phyloP scores from a whole-genome alignment of 345 rosid genomes.

The Populus euphratica region DNA sequence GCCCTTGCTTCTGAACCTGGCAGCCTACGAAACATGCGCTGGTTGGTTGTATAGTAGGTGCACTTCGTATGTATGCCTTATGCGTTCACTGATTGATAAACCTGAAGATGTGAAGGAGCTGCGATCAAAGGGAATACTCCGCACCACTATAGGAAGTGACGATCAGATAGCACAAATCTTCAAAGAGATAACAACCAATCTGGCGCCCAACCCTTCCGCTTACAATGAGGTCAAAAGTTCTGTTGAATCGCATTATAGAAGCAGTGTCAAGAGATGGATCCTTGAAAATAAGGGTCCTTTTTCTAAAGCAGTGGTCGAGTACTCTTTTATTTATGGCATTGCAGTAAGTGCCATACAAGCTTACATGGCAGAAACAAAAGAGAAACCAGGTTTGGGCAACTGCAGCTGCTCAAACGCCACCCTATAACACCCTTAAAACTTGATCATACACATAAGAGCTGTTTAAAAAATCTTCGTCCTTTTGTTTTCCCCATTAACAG shows the following conservation, averaged over 20 bases:
- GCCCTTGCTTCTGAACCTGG: constrained; percentile 19
- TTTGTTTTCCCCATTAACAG: too few relatives aligned
- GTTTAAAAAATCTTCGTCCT: too few relatives aligned
- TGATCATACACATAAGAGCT: too few relatives aligned
- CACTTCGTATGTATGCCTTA: constrained; percentile 14
- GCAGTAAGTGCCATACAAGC: too few relatives aligned
- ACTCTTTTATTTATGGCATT: too few relatives aligned
- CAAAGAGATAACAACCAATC: constrained; percentile 3
- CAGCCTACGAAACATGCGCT: constrained; percentile 21
- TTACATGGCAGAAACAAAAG: too few relatives aligned
- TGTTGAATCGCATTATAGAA: constrained; percentile 1
- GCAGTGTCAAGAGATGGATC: background rate
- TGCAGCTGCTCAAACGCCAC: too few relatives aligned
- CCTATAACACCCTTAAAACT: too few relatives aligned
- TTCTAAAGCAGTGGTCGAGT: too few relatives aligned
- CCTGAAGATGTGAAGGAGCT: constrained; percentile 20
- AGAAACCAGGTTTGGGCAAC: too few relatives aligned
- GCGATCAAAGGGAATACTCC: constrained; percentile 5
- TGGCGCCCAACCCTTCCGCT: constrained; percentile 7
- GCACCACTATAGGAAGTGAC: constrained; percentile 17
- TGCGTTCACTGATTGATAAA: constrained; percentile 19
- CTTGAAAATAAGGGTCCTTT: too few relatives aligned
- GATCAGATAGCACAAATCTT: constrained; percentile 12
- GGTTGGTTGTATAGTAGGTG: background rate
- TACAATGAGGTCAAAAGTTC: background rate